These are phyloP conservation scores for Colletotrichum truncatum DNA, from an alignment of 2,329 filamentous ascomycete genomes.

Conservation along the genomic window DNA sequence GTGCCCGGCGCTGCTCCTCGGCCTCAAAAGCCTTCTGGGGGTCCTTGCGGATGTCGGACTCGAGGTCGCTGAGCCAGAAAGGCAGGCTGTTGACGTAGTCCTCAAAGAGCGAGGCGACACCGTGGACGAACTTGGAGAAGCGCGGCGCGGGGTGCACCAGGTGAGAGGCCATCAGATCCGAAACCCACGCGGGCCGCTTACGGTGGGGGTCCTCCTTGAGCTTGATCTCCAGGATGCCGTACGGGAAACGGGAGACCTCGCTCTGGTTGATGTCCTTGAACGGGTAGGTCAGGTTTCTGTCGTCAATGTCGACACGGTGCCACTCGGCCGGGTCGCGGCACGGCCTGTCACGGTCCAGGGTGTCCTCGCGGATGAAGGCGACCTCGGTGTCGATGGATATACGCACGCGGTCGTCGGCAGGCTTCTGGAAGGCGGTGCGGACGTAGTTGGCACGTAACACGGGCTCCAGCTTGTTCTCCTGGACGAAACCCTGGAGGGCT, in stretches of 20 bases:
- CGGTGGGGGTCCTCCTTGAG: constrained; percentile 72
- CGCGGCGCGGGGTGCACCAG: constrained; percentile 88
- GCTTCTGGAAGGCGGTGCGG: constrained; percentile 96
- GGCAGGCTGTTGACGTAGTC: constrained; percentile 96
- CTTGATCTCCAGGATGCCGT: constrained; percentile 92
- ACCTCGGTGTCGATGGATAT: constrained; percentile 94
- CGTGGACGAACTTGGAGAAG: constrained; percentile 98
- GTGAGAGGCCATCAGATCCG: constrained; percentile 92
- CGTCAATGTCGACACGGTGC: constrained; percentile 92
- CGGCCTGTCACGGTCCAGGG: constrained; percentile 83
- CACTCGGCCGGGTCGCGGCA: constrained; percentile 89
- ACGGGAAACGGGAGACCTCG: constrained; percentile 91
- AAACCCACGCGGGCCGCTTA: constrained; percentile 85
- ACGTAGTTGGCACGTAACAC: constrained; percentile 92
- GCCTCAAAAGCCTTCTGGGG: constrained; percentile 90
- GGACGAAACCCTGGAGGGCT: constrained; percentile 83
- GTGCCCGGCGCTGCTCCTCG: constrained; percentile 85
- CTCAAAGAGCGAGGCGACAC: constrained; percentile 90
- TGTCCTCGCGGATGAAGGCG: constrained; percentile 83
- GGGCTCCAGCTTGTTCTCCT: constrained; percentile 80
- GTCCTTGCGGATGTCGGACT: constrained; percentile 93
- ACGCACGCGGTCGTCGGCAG: constrained; percentile 87
- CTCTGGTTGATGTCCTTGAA: constrained; percentile 89
- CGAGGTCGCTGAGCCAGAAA: constrained; percentile 93
- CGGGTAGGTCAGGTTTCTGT: constrained; percentile 82